Evolutionary conservation across 1,139 yeast species (phyloP).

Genomic region (Hemisphaericaspora xylofermentans): DNA sequence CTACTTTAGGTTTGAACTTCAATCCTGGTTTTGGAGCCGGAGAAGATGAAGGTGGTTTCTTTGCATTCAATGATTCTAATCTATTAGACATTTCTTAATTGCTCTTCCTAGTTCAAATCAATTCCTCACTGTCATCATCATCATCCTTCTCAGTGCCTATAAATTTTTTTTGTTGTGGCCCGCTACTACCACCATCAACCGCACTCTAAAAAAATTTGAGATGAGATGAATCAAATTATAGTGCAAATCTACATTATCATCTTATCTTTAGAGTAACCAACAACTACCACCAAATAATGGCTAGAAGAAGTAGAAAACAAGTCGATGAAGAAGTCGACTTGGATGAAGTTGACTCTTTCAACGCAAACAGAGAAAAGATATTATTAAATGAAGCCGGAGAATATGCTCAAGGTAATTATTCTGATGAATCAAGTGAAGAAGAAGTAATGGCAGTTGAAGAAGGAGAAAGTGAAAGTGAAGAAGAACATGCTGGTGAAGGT

Average conservation of each 20-base stretch:
- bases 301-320: constrained; percentile 16
- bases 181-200: neutral
- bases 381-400: constrained; percentile 59
- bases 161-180: neutral
- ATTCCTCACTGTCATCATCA: neutral
- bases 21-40: constrained; percentile 46
- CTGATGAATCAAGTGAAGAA: constrained; percentile 39
- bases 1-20: constrained; percentile 80
- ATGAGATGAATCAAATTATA: too few species aligned
- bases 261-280: constrained; percentile 3
- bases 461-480: constrained; percentile 25
- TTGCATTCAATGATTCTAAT: constrained; percentile 43
- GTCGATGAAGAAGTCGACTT: constrained; percentile 33
- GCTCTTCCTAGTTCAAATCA: too few species aligned
- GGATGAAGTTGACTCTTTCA: constrained; percentile 74
- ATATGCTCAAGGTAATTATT: constrained; percentile 28
- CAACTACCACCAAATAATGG: constrained; percentile 10
- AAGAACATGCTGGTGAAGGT: constrained; percentile 33
- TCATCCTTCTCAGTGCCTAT: neutral
- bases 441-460: constrained; percentile 28
- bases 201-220: constrained; percentile 8
- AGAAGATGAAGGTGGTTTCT: constrained; percentile 25
- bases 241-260: too few species aligned
- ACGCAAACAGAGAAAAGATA: constrained; percentile 62
- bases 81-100: constrained; percentile 37